A percentile compares a stretch with the other conserved stretches of the same genome.
phyloP scores from a whole-genome alignment of 2,329 filamentous ascomycete species.

The Sarocladium brachiariae region DNA sequence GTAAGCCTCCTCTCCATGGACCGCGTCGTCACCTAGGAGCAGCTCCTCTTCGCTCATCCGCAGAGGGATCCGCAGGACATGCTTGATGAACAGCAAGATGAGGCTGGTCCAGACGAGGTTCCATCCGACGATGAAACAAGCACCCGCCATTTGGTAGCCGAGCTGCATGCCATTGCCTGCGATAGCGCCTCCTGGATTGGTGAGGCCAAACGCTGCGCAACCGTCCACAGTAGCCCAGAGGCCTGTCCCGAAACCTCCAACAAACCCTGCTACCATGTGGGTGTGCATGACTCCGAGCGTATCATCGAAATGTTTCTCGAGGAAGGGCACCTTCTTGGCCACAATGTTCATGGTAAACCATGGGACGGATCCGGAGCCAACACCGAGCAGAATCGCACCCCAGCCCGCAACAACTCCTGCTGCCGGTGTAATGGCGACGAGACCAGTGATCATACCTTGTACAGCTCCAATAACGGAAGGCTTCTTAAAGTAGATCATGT shows the following conservation, averaged over 20 bases:
- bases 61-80: constrained; percentile 12
- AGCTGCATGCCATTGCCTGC: constrained; percentile 14
- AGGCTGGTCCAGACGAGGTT: constrained; percentile 13
- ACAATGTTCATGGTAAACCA: constrained; percentile 14
- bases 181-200: constrained; percentile 12
- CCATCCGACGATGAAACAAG: constrained; percentile 13
- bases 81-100: constrained; percentile 13
- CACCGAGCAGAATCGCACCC: constrained; percentile 12
- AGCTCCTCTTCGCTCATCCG: constrained; percentile 12
- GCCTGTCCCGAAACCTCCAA: constrained; percentile 13
- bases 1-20: constrained; percentile 13
- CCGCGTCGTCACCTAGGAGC: constrained; percentile 10
- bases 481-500: constrained; percentile 12
- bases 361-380: constrained; percentile 12
- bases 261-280: constrained; percentile 13
- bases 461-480: constrained; percentile 12
- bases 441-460: constrained; percentile 13
- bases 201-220: constrained; percentile 13
- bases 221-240: constrained; percentile 13
- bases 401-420: constrained; percentile 13
- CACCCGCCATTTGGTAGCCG: constrained; percentile 14
- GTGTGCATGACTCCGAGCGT: constrained; percentile 12
- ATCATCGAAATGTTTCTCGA: constrained; percentile 12
- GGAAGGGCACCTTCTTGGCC: constrained; percentile 10
- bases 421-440: constrained; percentile 13